A percentile compares a stretch with the other conserved stretches of the same genome.
phyloP scores from a whole-genome alignment of 2,329 filamentous ascomycete genomes.

The Acephala macrosclerotiorum region DNA sequence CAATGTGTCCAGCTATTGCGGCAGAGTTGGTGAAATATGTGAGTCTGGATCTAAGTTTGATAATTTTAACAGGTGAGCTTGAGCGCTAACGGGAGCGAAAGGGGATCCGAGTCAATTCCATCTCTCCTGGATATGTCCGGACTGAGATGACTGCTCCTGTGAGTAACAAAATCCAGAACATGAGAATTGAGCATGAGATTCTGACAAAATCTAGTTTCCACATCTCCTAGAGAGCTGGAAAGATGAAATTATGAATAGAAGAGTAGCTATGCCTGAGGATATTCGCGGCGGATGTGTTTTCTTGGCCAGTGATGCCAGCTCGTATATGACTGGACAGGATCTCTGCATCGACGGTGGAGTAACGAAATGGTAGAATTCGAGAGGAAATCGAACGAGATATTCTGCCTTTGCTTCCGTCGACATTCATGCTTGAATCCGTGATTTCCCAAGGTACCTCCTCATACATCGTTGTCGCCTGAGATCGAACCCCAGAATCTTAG shows the following conservation, averaged over 20 bases:
- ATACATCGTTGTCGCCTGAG: too few species aligned
- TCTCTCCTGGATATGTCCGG: constrained; percentile 46
- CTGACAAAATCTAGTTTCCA: constrained; percentile 27
- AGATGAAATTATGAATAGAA: constrained; percentile 47
- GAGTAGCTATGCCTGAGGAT: constrained; percentile 42
- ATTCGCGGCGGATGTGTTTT: constrained; percentile 55
- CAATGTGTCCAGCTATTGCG: constrained; percentile 56
- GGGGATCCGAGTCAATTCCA: constrained; percentile 51
- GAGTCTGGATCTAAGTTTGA: constrained; percentile 1
- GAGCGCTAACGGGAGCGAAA: constrained; percentile 34
- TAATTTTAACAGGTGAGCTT: neutral
- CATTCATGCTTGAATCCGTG: neutral
- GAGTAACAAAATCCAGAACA: neutral
- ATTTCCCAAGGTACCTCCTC: neutral
- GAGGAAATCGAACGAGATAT: too few species aligned
- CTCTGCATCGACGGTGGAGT: constrained; percentile 38
- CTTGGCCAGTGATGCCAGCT: constrained; percentile 66
- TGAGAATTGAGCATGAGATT: neutral
- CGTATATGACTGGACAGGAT: constrained; percentile 61
- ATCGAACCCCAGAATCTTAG: neutral
- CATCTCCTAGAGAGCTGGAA: constrained; percentile 45
- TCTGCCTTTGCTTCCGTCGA: too few species aligned
- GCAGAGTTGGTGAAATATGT: constrained; percentile 50
- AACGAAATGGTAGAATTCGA: constrained; percentile 37
- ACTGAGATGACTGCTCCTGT: constrained; percentile 37